Evolutionary conservation across 345 rosid genomes (phyloP), one percentile per base, ranked within the genome.

Genomic region (Combretum micranthum): DNA sequence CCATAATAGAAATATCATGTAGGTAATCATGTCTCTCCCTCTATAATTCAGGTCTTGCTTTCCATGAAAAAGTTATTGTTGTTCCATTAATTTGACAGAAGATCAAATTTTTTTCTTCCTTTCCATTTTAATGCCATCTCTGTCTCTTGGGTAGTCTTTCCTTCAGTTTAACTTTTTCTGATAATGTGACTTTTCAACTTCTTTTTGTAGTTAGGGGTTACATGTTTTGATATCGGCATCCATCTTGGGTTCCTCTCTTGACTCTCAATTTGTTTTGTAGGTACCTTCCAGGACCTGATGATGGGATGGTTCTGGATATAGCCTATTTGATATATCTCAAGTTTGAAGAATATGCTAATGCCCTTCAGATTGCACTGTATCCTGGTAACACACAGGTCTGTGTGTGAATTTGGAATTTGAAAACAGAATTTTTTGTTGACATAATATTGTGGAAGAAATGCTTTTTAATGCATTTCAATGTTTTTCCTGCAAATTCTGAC

Each of bases 281-380:
- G 75, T 88, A 83, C 66, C 87, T 86, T 59, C 96, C 93, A 52
- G 88, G 95, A 56, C 96, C 97, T 62, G 95, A 92, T 78, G 98
- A 92, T 78, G 55, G 65, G 74, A 52, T 79, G 50, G 94, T 84
- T 63, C 70, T 83, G 42, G 89, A 85, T 72, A 83, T 86, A 64
- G 90, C 94, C 1, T 85, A 84, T 71, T 63, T 72, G 84, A 81
- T 88, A 74, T 84, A 92, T 75, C 69, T 80, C 50, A 84, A 80
- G 71, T 92, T 78, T 60, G 79, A 67, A 68, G 90, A 86, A 61
- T 81, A 72, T 61, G 72, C 96, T 54, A 86, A 79, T 63, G 95
- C 95, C 20, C 83, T 92, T 55, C 93, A 85, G 72, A 84, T 92
- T 64, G 97, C 98, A 17, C 62, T 92, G 23, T 84, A 62, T 72